Percentiles rank a stretch among this genome's conserved stretches.
Evolutionary conservation across 371 early-diverging fungal genomes (phyloP).

Genomic region (Mucor mucedo): DNA sequence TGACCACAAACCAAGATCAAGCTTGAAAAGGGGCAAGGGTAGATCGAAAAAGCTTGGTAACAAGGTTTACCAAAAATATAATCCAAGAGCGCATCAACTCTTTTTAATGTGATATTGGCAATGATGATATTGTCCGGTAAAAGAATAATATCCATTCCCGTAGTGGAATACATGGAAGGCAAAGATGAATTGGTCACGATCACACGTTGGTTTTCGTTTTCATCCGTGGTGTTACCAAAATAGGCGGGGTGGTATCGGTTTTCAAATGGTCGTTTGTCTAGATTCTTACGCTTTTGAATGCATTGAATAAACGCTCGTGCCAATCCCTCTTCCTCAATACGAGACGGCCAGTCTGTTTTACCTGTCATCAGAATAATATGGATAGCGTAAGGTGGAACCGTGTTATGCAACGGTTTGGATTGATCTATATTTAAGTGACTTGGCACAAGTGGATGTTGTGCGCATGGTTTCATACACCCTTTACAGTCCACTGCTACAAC

Average conservation of each 20-base stretch:
- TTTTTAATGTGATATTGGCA: constrained; percentile 38
- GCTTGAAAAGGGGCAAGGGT: constrained; percentile 32
- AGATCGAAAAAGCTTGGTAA: constrained; percentile 26
- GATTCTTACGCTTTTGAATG: constrained; percentile 24
- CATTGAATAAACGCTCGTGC: constrained; percentile 32
- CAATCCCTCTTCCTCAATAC: constrained; percentile 48
- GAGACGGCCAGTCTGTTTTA: constrained; percentile 41
- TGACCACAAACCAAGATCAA: constrained; percentile 46
- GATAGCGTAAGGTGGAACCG: constrained; percentile 43
- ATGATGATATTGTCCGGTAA: constrained; percentile 48
- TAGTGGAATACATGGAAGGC: constrained; percentile 28
- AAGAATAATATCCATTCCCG: constrained; percentile 29
- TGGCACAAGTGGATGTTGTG: constrained; percentile 34
- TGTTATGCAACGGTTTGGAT: constrained; percentile 38
- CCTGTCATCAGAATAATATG: constrained; percentile 45
- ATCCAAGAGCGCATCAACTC: constrained; percentile 33
- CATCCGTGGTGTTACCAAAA: not conserved
- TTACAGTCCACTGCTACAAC: constrained; percentile 31
- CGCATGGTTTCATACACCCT: constrained; percentile 40
- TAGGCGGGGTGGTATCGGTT: constrained; percentile 29
- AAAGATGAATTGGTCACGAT: constrained; percentile 38
- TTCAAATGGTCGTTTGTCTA: constrained; percentile 15
- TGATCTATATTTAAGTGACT: constrained; percentile 39
- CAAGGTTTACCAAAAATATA: constrained; percentile 40
- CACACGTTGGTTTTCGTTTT: constrained; percentile 26